These are phyloP conservation scores for Didymella arachidicola DNA, from an alignment of 2,329 filamentous ascomycete species.

Conservation along the genomic window DNA sequence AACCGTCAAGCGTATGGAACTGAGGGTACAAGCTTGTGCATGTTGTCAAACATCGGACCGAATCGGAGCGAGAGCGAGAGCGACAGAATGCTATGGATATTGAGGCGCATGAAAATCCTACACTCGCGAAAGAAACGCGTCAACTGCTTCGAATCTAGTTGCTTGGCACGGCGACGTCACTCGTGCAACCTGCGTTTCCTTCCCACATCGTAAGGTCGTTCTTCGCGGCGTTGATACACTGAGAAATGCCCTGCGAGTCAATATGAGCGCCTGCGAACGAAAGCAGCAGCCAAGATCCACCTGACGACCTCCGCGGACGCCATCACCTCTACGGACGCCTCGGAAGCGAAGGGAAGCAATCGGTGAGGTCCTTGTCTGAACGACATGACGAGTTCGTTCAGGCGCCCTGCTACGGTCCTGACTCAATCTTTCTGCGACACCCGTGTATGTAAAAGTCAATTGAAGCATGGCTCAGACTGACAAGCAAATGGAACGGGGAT, in stretches of 20 bases:
- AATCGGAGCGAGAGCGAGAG: not conserved
- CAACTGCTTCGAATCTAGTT: not conserved
- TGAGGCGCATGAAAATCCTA: not conserved
- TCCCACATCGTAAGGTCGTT: not conserved
- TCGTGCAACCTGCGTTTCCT: not conserved
- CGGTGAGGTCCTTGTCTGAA: not conserved
- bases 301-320: not conserved
- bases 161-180: constrained; percentile 4
- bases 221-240: not conserved
- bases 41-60: not conserved
- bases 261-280: not conserved
- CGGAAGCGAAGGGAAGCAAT: constrained; percentile 7
- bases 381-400: not conserved
- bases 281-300: not conserved
- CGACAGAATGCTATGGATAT: not conserved
- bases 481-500: not conserved
- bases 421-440: not conserved
- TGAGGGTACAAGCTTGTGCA: not conserved
- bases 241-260: not conserved
- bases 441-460: not conserved
- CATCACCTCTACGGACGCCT: not conserved
- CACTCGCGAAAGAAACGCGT: not conserved
- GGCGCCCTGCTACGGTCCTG: constrained; percentile 2
- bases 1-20: not conserved
- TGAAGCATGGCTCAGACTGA: not conserved